Evolutionary conservation across 148 eudicot species (phyloP).

Genomic region (Spergularia bocconei): DNA sequence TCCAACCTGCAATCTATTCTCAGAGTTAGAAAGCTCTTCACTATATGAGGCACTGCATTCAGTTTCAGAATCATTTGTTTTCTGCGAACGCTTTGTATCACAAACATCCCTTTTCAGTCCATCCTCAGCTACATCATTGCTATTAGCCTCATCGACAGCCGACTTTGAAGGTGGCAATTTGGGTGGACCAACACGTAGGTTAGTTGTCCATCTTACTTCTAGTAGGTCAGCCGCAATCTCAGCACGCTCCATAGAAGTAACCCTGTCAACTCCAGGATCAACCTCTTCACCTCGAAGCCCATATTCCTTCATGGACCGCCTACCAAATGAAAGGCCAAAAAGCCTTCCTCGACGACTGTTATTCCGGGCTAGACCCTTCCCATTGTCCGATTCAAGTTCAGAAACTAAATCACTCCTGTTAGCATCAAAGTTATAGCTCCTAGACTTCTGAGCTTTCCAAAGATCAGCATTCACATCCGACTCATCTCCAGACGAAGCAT

Average conservation of each 20-base stretch:
- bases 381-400: constrained; percentile 40
- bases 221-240: constrained; percentile 94
- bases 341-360: constrained; percentile 45
- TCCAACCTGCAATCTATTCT: too few species aligned
- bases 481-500: constrained; percentile 64
- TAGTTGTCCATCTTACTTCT: constrained; percentile 89
- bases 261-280: constrained; percentile 32
- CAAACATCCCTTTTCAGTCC: not conserved
- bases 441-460: constrained; percentile 45
- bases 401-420: constrained; percentile 30
- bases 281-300: constrained; percentile 29
- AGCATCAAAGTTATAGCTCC: constrained; percentile 53
- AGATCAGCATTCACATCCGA: constrained; percentile 33
- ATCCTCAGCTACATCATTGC: not conserved
- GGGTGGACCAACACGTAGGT: constrained; percentile 41
- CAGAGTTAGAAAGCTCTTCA: too few species aligned
- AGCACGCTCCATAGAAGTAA: constrained; percentile 62
- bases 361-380: constrained; percentile 29
- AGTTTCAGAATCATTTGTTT: not conserved
- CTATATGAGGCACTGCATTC: not conserved
- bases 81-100: not conserved
- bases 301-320: constrained; percentile 44
- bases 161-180: constrained; percentile 23
- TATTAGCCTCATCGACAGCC: constrained; percentile 20
- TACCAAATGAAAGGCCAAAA: constrained; percentile 70